Conservation (phyloP, 2,329 filamentous ascomycete species). For the Sarocladium oryzae region DNA sequence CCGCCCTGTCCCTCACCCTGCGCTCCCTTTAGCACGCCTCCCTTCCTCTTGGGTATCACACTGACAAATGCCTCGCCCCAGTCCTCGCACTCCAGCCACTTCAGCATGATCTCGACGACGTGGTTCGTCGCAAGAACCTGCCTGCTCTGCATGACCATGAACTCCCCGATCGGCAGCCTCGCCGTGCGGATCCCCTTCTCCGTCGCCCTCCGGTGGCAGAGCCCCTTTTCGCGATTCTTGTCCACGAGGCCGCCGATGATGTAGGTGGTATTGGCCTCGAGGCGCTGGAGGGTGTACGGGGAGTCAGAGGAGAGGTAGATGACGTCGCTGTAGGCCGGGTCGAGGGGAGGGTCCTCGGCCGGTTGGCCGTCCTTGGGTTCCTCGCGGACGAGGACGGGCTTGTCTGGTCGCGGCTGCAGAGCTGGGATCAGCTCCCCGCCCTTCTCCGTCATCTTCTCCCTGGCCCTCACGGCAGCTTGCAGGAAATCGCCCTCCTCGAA, state of each 20-base stretch:
- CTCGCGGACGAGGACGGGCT: background rate
- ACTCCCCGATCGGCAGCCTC: constrained; percentile 90
- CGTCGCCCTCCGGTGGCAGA: constrained; percentile 79
- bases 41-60: constrained; percentile 88
- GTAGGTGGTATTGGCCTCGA: constrained; percentile 86
- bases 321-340: constrained; percentile 39
- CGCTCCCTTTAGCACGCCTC: constrained; percentile 50
- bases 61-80: constrained; percentile 86
- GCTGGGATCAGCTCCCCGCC: constrained; percentile 55
- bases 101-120: constrained; percentile 92
- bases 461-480: constrained; percentile 58
- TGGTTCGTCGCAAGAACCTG: constrained; percentile 90
- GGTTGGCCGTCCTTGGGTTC: constrained; percentile 15
- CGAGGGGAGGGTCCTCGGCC: constrained; percentile 22
- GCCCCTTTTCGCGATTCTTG: constrained; percentile 90
- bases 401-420: constrained; percentile 36
- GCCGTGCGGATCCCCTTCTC: constrained; percentile 77
- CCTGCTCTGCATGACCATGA: constrained; percentile 82
- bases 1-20: constrained; percentile 16
- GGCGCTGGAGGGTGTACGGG: constrained; percentile 70
- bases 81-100: constrained; percentile 83
- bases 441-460: constrained; percentile 53
- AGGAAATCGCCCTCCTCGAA: constrained; percentile 73
- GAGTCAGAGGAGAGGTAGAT: constrained; percentile 92
- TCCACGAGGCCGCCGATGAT: constrained; percentile 93